These are phyloP conservation scores for Zopfochytrium polystomum DNA, from an alignment of 371 early-diverging fungal genomes.

Conservation along the genomic window DNA sequence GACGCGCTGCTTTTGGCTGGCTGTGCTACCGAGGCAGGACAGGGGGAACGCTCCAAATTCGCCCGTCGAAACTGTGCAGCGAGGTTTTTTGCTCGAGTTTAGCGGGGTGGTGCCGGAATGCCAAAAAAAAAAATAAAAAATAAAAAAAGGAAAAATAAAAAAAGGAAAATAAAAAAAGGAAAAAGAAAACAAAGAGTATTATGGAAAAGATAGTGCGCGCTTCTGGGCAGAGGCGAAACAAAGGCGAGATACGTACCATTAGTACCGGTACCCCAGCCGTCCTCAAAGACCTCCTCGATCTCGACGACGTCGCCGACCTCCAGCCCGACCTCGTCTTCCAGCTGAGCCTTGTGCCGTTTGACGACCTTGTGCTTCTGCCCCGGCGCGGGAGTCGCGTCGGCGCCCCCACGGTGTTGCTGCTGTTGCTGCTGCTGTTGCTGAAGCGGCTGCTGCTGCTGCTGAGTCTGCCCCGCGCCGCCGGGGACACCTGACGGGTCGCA, in stretches of 20 bases:
- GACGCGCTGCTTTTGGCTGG: constrained; percentile 18
- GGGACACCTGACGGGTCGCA: not conserved
- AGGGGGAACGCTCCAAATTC: constrained; percentile 70
- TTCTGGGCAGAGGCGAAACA: not conserved
- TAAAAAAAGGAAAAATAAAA: constrained; percentile 2
- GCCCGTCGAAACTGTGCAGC: constrained; percentile 52
- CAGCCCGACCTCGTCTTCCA: constrained; percentile 34
- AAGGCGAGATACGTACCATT: constrained; percentile 22
- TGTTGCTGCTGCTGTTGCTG: too few species aligned
- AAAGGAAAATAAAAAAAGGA: not conserved
- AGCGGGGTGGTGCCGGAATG: too few species aligned
- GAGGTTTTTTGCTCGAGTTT: not conserved
- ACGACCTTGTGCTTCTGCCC: constrained; percentile 22
- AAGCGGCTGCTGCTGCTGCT: not conserved
- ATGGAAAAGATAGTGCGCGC: too few species aligned
- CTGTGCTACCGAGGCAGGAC: constrained; percentile 9
- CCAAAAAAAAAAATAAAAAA: not conserved
- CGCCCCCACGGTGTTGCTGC: too few species aligned
- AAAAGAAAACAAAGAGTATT: not conserved
- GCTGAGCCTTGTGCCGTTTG: constrained; percentile 26
- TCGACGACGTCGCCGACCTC: constrained; percentile 33
- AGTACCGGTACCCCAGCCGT: constrained; percentile 33
- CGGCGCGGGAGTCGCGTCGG: not conserved
- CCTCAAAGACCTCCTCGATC: constrained; percentile 33
- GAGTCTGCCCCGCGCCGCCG: not conserved